Percentiles rank a stretch among this genome's conserved stretches.
Evolutionary conservation across 306 rosid genomes (phyloP).

Genomic region (Myrica gale): DNA sequence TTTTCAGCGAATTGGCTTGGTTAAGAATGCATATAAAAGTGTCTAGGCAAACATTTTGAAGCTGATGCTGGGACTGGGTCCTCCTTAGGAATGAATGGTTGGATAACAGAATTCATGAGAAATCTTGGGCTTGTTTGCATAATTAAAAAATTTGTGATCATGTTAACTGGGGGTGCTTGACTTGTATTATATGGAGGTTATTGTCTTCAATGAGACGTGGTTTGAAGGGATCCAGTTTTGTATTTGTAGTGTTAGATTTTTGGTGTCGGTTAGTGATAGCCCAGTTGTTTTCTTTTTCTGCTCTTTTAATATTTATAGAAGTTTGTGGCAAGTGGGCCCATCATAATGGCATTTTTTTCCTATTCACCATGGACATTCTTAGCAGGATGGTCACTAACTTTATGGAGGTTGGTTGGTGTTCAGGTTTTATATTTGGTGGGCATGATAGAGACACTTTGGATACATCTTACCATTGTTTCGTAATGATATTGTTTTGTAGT

Average conservation of each 20-base stretch:
- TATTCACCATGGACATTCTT: too few relatives aligned
- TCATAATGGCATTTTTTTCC: too few relatives aligned
- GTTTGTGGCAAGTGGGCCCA: too few relatives aligned
- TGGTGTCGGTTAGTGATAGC: neutral
- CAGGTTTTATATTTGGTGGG: neutral
- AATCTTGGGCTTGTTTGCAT: neutral
- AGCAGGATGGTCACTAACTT: too few relatives aligned
- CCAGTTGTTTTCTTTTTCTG: neutral
- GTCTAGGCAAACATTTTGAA: too few relatives aligned
- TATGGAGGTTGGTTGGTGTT: neutral
- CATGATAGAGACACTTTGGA: neutral
- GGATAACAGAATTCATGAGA: too few relatives aligned
- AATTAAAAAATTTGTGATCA: neutral
- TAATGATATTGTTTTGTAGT: neutral
- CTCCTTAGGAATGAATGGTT: too few relatives aligned
- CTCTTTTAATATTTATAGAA: neutral
- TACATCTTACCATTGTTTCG: neutral
- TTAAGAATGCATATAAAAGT: too few relatives aligned
- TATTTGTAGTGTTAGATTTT: too few relatives aligned
- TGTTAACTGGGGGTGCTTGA: neutral
- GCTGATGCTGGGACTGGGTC: too few relatives aligned
- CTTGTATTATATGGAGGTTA: neutral
- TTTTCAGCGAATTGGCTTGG: too few relatives aligned
- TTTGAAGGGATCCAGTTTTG: neutral
- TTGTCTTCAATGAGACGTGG: neutral